Evolutionary conservation across 2,329 filamentous ascomycete genomes (phyloP), one percentile per base, ranked within the genome.

Genomic region (Penicillium sp.): DNA sequence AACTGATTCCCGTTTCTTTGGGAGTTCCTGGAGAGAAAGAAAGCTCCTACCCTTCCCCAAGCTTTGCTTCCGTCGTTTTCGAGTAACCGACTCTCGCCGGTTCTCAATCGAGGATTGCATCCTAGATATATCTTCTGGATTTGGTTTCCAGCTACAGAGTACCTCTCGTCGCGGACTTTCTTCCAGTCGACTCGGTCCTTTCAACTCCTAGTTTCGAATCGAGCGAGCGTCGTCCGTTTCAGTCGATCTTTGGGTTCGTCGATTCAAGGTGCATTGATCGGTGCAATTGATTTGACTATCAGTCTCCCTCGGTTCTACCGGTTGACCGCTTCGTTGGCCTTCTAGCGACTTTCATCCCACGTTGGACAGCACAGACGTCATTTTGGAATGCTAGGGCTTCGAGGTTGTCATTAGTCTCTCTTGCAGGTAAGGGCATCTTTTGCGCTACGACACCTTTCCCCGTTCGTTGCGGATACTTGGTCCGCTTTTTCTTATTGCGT

Each of bases 351-450:
- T 52, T 51, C 55, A 56, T 59, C 48, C 53, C 55, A 55, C 55
- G 40, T 57, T 58, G 49, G 52, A 57, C 46, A 49, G 36, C 43
- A 20, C 50, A 54, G 57, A 58, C 56, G 52, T 59, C 52, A 57
- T 58, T 54, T 55, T 59, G 57, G 56, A 54, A 59, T 59, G 57
- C 54, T 50, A 52, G 52, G 49, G 36, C 45, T 51, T 31, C 26
- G 46, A 54, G 43, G 28, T 50, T 18, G 48, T 51, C 51, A 50
- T 51, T 59, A 57, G 52, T 53, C 29, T 45, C 47, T 58, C 42
- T 50, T 55, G 40, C 56, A 58, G 56, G 57, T 58, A 58, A 59
- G 56, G 50, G 37, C 22, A 46, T 51, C 26, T n/a, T 23, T 20
- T 20, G 18, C 7, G 35, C 11, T 37, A n/a, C 24, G 13, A 13